Evolutionary conservation across 148 eudicot genomes (phyloP), one percentile per base, ranked within the genome.

Genomic region (Amaranthus cruentus): DNA sequence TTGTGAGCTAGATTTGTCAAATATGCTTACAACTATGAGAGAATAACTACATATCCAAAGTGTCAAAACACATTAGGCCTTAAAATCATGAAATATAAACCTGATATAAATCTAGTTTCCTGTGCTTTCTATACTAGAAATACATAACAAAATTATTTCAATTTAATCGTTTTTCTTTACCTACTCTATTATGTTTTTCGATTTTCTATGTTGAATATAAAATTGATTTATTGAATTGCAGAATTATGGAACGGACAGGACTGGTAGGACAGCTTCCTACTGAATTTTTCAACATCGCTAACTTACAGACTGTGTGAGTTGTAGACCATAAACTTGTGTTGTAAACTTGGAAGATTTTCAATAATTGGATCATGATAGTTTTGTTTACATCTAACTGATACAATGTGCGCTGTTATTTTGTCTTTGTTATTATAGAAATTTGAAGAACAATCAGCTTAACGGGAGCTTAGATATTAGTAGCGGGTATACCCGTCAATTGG

Each of bases 231-330:
- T 28, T 28, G 38, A 28, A 28, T 70, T 42, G 73, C 89, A 92
- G 97, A 78, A 64, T 67, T 69, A 87, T 91, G 97, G 90, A 88
- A 55, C 55, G 75, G 12, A 88, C 96, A 50, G 80, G 75, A 75
- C 83, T 94, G 62, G 75, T 59, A 68, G 97, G 97, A 80, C 47
- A 68, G 68, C 76, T 94, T 74, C 96, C 97, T 0, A 82, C 38
- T 66, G 64, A 75, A 69, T 81, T 94, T 61, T 94, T 94, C 86
- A 70, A 83, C 82, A 80, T 84, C 69, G 81, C 88, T 75, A 77
- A 82, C 38, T 76, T 94, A 77, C 83, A 88, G 84, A 84, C 84
- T 50, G 78, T 87, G 96, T 94, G 76, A 88, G 96, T 28, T 80
- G 78, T 73, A 49, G 47, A 50, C 69, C 15, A 28, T 28, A 47